Percentiles rank a stretch among this genome's conserved stretches.
Evolutionary conservation across 805 yeast genomes (phyloP).

Genomic region (Torulaspora indica): DNA sequence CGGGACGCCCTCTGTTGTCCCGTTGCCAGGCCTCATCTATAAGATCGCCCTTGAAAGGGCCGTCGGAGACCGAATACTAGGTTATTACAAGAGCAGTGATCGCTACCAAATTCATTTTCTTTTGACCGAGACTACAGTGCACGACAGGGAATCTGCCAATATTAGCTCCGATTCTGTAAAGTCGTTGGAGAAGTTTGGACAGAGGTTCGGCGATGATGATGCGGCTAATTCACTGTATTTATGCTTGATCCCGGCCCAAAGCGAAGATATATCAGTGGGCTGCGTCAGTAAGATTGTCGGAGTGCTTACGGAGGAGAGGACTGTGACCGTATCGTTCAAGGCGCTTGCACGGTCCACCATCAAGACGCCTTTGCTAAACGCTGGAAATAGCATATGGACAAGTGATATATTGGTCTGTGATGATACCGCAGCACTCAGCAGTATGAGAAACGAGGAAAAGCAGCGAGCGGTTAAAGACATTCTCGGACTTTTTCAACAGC

Average conservation of each 20-base stretch:
- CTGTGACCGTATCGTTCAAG: constrained; percentile 18
- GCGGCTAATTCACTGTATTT: constrained; percentile 37
- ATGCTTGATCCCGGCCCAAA: constrained; percentile 22
- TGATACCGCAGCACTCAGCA: constrained; percentile 35
- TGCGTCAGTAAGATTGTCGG: constrained; percentile 19
- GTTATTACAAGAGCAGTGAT: constrained; percentile 35
- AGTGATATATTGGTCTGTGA: constrained; percentile 22
- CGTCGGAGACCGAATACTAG: constrained; percentile 45
- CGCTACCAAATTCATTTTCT: constrained; percentile 23
- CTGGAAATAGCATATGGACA: constrained; percentile 17
- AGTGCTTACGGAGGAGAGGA: constrained; percentile 12
- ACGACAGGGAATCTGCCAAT: constrained; percentile 62
- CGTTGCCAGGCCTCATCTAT: constrained; percentile 60
- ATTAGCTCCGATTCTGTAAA: constrained; percentile 18
- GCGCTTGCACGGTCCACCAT: constrained; percentile 19
- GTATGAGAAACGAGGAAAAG: constrained; percentile 23
- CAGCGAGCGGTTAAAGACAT: constrained; percentile 1
- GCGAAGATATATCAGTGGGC: constrained; percentile 14
- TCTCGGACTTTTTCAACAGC: constrained; percentile 8
- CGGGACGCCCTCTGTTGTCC: constrained; percentile 37
- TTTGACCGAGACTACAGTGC: constrained; percentile 9
- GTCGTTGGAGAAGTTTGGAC: constrained; percentile 22
- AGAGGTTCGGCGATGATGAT: constrained; percentile 25
- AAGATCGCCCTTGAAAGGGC: constrained; percentile 48
- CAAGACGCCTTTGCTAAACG: constrained; percentile 17